Conservation (phyloP, 2,329 filamentous ascomycete species). For the Aspergillus sp. region DNA sequence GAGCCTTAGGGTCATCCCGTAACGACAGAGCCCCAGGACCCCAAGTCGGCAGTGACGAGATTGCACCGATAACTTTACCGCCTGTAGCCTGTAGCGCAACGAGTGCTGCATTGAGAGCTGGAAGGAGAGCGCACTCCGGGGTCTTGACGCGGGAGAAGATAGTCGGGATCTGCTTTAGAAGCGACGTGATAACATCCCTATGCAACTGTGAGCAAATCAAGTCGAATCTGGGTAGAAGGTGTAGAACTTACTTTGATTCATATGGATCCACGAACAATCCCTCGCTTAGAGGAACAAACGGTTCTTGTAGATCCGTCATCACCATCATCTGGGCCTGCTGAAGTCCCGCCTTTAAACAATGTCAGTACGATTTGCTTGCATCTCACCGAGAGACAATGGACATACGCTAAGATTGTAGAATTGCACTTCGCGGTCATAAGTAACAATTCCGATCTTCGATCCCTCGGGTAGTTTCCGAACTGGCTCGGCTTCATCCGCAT, state of each 20-base stretch:
- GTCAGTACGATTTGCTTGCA: constrained; percentile 26
- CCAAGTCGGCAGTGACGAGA: constrained; percentile 86
- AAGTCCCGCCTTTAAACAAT: constrained; percentile 59
- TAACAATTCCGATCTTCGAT: constrained; percentile 89
- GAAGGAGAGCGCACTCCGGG: constrained; percentile 83
- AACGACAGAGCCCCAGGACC: constrained; percentile 83
- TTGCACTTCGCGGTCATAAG: constrained; percentile 94
- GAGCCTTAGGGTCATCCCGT: constrained; percentile 83
- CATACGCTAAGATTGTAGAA: constrained; percentile 92
- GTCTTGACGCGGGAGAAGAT: constrained; percentile 89
- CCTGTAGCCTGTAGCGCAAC: constrained; percentile 83
- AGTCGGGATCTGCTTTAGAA: constrained; percentile 77
- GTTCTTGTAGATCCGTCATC: constrained; percentile 95
- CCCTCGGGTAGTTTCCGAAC: constrained; percentile 67
- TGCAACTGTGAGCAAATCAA: constrained; percentile 25
- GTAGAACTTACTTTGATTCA: constrained; percentile 66
- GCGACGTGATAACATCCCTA: constrained; percentile 75
- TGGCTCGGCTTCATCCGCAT: constrained; percentile 53
- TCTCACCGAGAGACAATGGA: not conserved
- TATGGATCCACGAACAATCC: constrained; percentile 93
- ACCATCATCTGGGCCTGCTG: constrained; percentile 97
- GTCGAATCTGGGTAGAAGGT: not conserved
- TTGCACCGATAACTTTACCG: constrained; percentile 86
- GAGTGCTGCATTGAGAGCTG: constrained; percentile 78
- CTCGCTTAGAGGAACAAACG: constrained; percentile 87